These are phyloP conservation scores for Arachnomyces sp. DNA, from an alignment of 2,329 filamentous ascomycete species.

Conservation along the genomic window DNA sequence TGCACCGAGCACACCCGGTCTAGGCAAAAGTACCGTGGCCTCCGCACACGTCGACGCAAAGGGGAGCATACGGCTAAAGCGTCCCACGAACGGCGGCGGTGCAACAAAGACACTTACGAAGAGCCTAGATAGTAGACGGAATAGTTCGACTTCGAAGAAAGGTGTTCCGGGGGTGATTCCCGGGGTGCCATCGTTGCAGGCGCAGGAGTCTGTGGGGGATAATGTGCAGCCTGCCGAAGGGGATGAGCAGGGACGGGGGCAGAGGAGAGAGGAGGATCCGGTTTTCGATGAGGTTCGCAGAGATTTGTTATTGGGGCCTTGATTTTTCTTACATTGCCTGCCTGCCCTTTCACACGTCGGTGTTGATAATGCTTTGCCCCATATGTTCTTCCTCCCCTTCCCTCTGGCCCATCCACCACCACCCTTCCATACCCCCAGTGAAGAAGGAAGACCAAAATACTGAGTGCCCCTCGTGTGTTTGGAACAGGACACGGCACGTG, in stretches of 20 bases:
- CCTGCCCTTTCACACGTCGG: slow-evolving; percentile 6
- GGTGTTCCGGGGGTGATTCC: slow-evolving; percentile 32
- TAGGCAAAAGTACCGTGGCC: slow-evolving; percentile 85
- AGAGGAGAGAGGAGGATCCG: slow-evolving; percentile 30
- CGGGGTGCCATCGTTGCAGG: slow-evolving; percentile 21
- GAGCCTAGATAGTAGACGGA: slow-evolving; percentile 83
- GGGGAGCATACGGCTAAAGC: slow-evolving; percentile 51
- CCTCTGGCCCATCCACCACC: no score
- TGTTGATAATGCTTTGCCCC: slow-evolving; percentile 5
- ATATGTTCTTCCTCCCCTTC: background rate
- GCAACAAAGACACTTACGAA: slow-evolving; percentile 73
- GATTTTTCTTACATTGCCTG: slow-evolving; percentile 21
- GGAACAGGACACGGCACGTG: no score
- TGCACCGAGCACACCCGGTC: slow-evolving; percentile 82
- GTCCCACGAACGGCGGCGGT: slow-evolving; percentile 55
- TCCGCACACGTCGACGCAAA: slow-evolving; percentile 79
- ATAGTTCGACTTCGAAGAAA: slow-evolving; percentile 77
- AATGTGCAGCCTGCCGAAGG: slow-evolving; percentile 28
- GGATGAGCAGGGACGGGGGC: slow-evolving; percentile 23
- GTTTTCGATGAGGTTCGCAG: slow-evolving; percentile 42
- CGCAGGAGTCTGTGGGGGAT: slow-evolving; percentile 28
- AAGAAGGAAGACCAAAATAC: no score
- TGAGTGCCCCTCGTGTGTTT: no score
- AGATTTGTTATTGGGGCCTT: slow-evolving; percentile 37
- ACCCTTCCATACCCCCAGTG: no score